Evolutionary conservation across 2,329 filamentous ascomycete genomes (phyloP).

Genomic region (Ascochyta fabae): DNA sequence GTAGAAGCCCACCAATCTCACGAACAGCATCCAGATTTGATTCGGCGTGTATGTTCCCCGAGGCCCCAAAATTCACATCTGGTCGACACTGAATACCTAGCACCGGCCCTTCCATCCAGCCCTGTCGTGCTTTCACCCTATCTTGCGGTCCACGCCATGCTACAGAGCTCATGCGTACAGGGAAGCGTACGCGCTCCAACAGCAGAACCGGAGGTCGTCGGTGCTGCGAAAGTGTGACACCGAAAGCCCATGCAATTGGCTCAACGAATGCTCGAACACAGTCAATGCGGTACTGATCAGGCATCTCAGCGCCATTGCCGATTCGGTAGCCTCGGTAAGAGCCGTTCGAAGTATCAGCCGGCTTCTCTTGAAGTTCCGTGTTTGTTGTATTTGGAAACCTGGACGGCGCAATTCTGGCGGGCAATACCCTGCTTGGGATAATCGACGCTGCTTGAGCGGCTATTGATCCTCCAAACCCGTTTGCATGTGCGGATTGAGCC

Average conservation of each 20-base stretch:
- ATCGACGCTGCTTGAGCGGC: slow-evolving; percentile 18
- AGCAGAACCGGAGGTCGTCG: slow-evolving; percentile 56
- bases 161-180: slow-evolving; percentile 63
- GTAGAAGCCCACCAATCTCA: slow-evolving; percentile 63
- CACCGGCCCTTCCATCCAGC: slow-evolving; percentile 65
- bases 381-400: slow-evolving; percentile 37
- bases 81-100: slow-evolving; percentile 62
- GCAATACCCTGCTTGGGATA: slow-evolving; percentile 34
- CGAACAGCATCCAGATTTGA: slow-evolving; percentile 60
- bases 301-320: slow-evolving; percentile 65
- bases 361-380: slow-evolving; percentile 25
- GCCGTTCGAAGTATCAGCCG: slow-evolving; percentile 39
- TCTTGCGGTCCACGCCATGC: slow-evolving; percentile 62
- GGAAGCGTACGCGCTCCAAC: slow-evolving; percentile 60
- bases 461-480: slow-evolving; percentile 15
- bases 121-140: slow-evolving; percentile 58
- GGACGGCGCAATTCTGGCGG: slow-evolving; percentile 37
- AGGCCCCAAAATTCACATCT: slow-evolving; percentile 60
- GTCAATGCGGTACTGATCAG: slow-evolving; percentile 63
- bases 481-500: slow-evolving; percentile 15
- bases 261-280: slow-evolving; percentile 64
- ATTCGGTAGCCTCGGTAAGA: slow-evolving; percentile 65
- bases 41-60: slow-evolving; percentile 37
- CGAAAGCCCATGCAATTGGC: slow-evolving; percentile 64
- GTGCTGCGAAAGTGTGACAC: slow-evolving; percentile 58